Evolutionary conservation across 108 stramenopile genomes (phyloP).

Genomic region (Fistulifera solaris): DNA sequence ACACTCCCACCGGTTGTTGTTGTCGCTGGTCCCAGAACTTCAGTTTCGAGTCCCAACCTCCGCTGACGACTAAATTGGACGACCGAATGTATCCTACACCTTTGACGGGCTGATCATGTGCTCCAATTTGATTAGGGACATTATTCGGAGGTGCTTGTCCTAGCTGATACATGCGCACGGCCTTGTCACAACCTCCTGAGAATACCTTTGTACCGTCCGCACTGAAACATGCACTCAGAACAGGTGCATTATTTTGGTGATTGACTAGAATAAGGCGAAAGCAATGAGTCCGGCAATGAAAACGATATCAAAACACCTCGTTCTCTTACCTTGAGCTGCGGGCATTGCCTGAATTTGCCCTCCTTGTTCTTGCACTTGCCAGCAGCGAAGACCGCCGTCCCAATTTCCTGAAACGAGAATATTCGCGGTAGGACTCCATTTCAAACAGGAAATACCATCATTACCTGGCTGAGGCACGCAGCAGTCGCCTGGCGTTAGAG

Average conservation of each 20-base stretch:
- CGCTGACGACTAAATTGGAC: slow-evolving; percentile 67
- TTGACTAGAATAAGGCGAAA: slow-evolving; percentile 29
- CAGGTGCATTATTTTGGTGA: slow-evolving; percentile 57
- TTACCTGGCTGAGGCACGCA: slow-evolving; percentile 55
- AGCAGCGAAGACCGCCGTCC: slow-evolving; percentile 80
- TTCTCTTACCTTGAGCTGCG: slow-evolving; percentile 46
- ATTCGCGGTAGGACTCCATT: slow-evolving; percentile 71
- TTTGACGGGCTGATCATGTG: slow-evolving; percentile 76
- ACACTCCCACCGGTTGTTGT: slow-evolving; percentile 62
- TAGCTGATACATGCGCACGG: slow-evolving; percentile 83
- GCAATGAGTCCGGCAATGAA: neutral
- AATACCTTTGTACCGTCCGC: slow-evolving; percentile 76
- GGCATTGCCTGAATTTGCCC: slow-evolving; percentile 57
- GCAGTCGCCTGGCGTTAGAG: slow-evolving; percentile 51
- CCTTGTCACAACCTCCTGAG: slow-evolving; percentile 69
- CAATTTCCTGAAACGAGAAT: slow-evolving; percentile 66
- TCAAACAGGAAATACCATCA: slow-evolving; percentile 66
- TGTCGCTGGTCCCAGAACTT: slow-evolving; percentile 87
- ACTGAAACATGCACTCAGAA: slow-evolving; percentile 57
- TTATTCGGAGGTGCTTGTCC: slow-evolving; percentile 57
- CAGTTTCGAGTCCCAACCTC: slow-evolving; percentile 59
- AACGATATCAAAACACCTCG: neutral
- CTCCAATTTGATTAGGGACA: slow-evolving; percentile 65
- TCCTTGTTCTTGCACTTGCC: slow-evolving; percentile 76
- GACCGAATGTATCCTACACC: slow-evolving; percentile 51